These are phyloP conservation scores for Ganoderma meredithae DNA, from an alignment of 1,284 basidiomycete genomes.

Conservation along the genomic window DNA sequence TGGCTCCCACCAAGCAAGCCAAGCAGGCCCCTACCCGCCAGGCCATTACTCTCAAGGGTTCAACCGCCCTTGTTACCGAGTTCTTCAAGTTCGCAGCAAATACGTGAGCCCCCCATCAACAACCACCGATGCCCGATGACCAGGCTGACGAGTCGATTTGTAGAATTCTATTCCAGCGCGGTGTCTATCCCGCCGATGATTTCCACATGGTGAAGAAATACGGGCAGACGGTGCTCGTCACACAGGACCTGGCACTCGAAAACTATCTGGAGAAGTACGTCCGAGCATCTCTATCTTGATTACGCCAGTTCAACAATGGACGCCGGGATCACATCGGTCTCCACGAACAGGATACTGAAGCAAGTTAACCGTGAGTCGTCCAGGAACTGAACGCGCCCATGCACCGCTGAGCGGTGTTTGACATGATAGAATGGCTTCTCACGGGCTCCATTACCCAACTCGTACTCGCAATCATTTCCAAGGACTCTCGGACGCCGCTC, in stretches of 20 bases:
- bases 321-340: constrained; percentile 4
- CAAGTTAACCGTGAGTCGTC: constrained; percentile 85
- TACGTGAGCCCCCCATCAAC: constrained; percentile 66
- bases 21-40: constrained; percentile 75
- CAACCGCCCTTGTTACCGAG: constrained; percentile 94
- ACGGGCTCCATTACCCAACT: constrained; percentile 91
- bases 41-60: constrained; percentile 94
- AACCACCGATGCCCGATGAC: background rate
- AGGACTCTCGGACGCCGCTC: constrained; percentile 89
- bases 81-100: constrained; percentile 99
- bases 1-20: constrained; percentile 66
- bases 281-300: constrained; percentile 10
- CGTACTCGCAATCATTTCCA: constrained; percentile 95
- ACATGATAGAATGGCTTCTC: constrained; percentile 84
- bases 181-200: constrained; percentile 97
- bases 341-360: constrained; percentile 72
- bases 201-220: constrained; percentile 99
- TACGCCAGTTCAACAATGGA: background rate
- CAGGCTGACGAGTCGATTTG: constrained; percentile 14
- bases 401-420: constrained; percentile 17
- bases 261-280: constrained; percentile 87
- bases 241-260: constrained; percentile 91
- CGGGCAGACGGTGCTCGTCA: constrained; percentile 94
- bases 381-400: constrained; percentile 18
- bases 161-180: constrained; percentile 96